Evolutionary conservation across 179 eudicot genomes (phyloP).

Genomic region (Nepenthes alata): DNA sequence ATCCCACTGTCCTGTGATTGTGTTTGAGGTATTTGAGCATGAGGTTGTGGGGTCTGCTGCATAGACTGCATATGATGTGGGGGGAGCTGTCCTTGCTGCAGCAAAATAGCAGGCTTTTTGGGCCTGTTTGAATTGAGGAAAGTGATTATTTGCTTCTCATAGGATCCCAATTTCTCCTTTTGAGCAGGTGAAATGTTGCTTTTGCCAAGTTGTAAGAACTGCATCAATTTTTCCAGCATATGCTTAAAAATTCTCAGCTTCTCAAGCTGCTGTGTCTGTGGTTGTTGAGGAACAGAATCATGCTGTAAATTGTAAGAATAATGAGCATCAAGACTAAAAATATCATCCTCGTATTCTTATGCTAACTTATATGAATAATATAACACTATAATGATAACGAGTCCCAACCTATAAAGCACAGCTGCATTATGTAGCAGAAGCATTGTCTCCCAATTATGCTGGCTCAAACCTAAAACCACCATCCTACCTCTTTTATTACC

Average conservation of each 20-base stretch:
- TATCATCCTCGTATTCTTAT: no score
- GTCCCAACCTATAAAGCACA: no score
- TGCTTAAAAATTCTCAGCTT: slow-evolving; percentile 56
- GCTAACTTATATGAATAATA: no score
- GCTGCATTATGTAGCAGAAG: no score
- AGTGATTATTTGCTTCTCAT: slow-evolving; percentile 66
- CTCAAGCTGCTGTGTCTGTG: slow-evolving; percentile 47
- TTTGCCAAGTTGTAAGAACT: slow-evolving; percentile 47
- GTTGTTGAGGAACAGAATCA: slow-evolving; percentile 66
- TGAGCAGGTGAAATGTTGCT: slow-evolving; percentile 20
- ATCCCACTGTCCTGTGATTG: slow-evolving; percentile 53
- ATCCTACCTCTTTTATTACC: no score
- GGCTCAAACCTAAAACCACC: no score
- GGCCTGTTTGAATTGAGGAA: slow-evolving; percentile 58
- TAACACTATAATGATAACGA: no score
- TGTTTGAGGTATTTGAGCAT: slow-evolving; percentile 57
- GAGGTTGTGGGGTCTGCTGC: slow-evolving; percentile 63
- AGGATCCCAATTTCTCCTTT: slow-evolving; percentile 50
- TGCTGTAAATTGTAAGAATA: slow-evolving; percentile 33
- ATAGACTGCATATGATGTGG: slow-evolving; percentile 44
- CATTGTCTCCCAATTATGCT: no score
- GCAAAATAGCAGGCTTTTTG: slow-evolving; percentile 50
- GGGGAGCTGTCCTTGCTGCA: slow-evolving; percentile 58
- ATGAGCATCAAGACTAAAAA: neutral
- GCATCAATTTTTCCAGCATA: slow-evolving; percentile 61